Evolutionary conservation across 768 basidiomycete species (phyloP).

Genomic region (Mycena crocata): DNA sequence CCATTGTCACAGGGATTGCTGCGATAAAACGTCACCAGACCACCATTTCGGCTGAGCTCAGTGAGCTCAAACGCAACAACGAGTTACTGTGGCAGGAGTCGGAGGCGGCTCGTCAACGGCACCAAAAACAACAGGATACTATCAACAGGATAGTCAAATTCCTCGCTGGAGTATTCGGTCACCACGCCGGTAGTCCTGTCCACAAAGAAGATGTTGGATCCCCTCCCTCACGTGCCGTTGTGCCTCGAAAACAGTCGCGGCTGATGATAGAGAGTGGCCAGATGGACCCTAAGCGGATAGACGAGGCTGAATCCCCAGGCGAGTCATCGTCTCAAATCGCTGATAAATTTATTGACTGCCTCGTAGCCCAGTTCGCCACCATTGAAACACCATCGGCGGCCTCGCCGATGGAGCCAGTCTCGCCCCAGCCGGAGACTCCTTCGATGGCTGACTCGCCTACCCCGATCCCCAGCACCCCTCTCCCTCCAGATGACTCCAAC

Average conservation of each 20-base stretch:
- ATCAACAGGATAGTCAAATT: slow-evolving; percentile 96
- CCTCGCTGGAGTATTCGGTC: slow-evolving; percentile 90
- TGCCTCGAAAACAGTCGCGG: slow-evolving; percentile 63
- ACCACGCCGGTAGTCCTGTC: slow-evolving; percentile 53
- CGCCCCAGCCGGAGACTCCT: slow-evolving; percentile 19
- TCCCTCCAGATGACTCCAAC: slow-evolving; percentile 36
- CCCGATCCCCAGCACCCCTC: slow-evolving; percentile 37
- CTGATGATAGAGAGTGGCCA: slow-evolving; percentile 75
- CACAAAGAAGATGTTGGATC: slow-evolving; percentile 46
- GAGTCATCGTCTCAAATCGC: slow-evolving; percentile 26
- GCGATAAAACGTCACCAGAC: slow-evolving; percentile 94
- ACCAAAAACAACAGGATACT: slow-evolving; percentile 95
- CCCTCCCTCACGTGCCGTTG: slow-evolving; percentile 53
- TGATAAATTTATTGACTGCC: not conserved
- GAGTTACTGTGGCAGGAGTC: slow-evolving; percentile 95
- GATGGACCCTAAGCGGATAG: slow-evolving; percentile 54
- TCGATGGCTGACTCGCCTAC: slow-evolving; percentile 18
- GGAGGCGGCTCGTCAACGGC: slow-evolving; percentile 76
- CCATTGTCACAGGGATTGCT: slow-evolving; percentile 84
- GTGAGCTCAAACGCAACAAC: slow-evolving; percentile 88
- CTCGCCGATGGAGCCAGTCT: slow-evolving; percentile 27
- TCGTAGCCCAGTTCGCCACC: slow-evolving; percentile 25
- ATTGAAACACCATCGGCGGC: slow-evolving; percentile 33
- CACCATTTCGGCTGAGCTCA: slow-evolving; percentile 89
- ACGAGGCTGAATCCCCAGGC: slow-evolving; percentile 51